These are phyloP conservation scores for Austropuccinia psidii DNA, from an alignment of 1,284 basidiomycete genomes.

Conservation along the genomic window DNA sequence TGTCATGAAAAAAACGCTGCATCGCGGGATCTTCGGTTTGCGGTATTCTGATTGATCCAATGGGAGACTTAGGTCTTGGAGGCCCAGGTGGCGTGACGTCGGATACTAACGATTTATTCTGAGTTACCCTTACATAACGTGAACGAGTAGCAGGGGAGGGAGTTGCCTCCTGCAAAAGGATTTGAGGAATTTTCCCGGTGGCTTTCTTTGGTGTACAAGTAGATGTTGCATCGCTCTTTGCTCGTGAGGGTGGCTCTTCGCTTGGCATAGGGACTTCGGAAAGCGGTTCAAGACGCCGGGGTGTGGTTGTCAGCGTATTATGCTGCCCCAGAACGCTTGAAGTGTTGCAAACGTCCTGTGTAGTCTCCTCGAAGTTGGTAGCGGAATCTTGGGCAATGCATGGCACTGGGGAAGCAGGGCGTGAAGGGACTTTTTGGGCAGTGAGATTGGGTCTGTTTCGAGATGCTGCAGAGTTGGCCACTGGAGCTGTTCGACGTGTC, in stretches of 20 bases:
- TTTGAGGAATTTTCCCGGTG: slow-evolving; percentile 46
- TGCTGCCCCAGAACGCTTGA: no score
- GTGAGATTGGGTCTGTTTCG: not conserved
- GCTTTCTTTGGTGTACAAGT: slow-evolving; percentile 43
- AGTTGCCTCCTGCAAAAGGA: slow-evolving; percentile 51
- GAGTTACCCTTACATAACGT: no score
- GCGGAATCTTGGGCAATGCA: no score
- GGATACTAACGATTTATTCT: not conserved
- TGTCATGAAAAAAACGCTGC: slow-evolving; percentile 69
- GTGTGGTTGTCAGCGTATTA: not conserved
- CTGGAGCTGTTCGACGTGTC: not conserved
- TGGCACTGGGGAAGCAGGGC: slow-evolving; percentile 30
- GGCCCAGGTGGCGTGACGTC: slow-evolving; percentile 39
- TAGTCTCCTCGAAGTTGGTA: no score
- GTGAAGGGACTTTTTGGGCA: slow-evolving; percentile 19
- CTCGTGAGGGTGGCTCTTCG: slow-evolving; percentile 40
- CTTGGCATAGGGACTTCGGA: slow-evolving; percentile 42
- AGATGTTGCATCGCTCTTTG: slow-evolving; percentile 42
- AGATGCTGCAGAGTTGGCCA: no score
- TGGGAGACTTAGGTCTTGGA: slow-evolving; percentile 20
- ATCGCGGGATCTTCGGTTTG: slow-evolving; percentile 62
- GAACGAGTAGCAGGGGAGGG: slow-evolving; percentile 43
- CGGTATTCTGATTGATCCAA: slow-evolving; percentile 48
- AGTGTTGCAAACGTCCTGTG: no score
- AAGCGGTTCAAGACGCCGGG: slow-evolving; percentile 41